Conservation (phyloP, 306 rosid genomes). For the Cyamopsis tetragonoloba region DNA sequence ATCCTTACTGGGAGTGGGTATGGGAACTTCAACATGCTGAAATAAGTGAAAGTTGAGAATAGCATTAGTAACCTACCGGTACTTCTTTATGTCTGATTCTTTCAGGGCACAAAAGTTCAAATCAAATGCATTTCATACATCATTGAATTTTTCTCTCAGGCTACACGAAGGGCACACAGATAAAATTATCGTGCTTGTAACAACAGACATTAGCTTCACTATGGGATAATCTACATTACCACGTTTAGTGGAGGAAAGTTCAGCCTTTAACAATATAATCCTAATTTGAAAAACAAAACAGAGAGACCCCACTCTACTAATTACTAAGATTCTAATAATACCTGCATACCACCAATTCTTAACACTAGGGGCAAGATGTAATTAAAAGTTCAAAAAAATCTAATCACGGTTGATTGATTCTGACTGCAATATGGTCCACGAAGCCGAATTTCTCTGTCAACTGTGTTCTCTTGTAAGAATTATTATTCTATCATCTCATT, state of each 20-base stretch:
- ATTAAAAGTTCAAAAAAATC: background rate
- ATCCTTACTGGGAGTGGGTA: conserved; percentile 54
- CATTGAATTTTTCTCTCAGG: background rate
- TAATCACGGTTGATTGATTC: background rate
- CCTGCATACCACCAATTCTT: too few relatives aligned
- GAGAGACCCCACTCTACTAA: too few relatives aligned
- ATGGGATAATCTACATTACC: too few relatives aligned
- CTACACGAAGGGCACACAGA: background rate
- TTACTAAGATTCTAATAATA: too few relatives aligned
- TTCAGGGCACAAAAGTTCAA: background rate
- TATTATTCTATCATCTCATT: background rate
- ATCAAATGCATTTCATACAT: background rate
- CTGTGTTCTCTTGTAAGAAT: background rate
- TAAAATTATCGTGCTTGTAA: too few relatives aligned
- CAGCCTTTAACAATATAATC: too few relatives aligned
- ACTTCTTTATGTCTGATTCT: background rate
- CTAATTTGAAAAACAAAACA: too few relatives aligned
- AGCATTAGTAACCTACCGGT: background rate
- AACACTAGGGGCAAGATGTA: too few relatives aligned
- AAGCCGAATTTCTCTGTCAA: background rate
- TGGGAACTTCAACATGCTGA: conserved; percentile 63
- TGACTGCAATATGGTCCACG: background rate
- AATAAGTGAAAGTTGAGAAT: background rate
- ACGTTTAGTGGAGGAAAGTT: too few relatives aligned
- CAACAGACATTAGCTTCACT: too few relatives aligned